phyloP scores from a whole-genome alignment of 495 filamentous ascomycete species.

The Lasiosphaeriaceae sp. region DNA sequence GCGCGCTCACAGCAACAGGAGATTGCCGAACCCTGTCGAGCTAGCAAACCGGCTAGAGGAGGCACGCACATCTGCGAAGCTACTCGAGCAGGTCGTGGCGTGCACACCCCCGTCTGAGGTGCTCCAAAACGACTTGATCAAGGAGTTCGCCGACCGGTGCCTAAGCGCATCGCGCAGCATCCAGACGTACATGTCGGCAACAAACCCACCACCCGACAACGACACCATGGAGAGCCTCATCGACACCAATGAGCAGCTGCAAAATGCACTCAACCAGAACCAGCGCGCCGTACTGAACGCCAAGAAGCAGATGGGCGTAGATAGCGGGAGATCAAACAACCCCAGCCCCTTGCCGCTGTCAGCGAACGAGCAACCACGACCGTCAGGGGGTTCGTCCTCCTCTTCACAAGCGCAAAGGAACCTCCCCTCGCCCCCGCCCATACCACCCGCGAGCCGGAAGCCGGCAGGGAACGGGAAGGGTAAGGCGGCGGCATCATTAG shows the following conservation, averaged over 20 bases:
- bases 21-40: slow-evolving; percentile 73
- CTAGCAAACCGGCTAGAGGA: slow-evolving; percentile 82
- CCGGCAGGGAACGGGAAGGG: slow-evolving; percentile 38
- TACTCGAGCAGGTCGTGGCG: slow-evolving; percentile 84
- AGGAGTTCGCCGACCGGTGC: slow-evolving; percentile 89
- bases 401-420: not conserved
- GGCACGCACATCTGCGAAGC: slow-evolving; percentile 80
- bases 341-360: slow-evolving; percentile 8
- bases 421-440: slow-evolving; percentile 12
- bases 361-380: not conserved
- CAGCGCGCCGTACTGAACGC: slow-evolving; percentile 77
- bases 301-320: slow-evolving; percentile 46
- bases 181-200: slow-evolving; percentile 75
- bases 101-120: slow-evolving; percentile 75
- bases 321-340: slow-evolving; percentile 16
- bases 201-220: slow-evolving; percentile 78
- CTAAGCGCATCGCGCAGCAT: slow-evolving; percentile 71
- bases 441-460: slow-evolving; percentile 15
- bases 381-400: not conserved
- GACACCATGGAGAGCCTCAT: slow-evolving; percentile 90
- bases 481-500: slow-evolving; percentile 32
- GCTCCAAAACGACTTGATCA: slow-evolving; percentile 76
- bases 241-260: slow-evolving; percentile 88
- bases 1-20: slow-evolving; percentile 35
- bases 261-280: slow-evolving; percentile 71